phyloP scores from a whole-genome alignment of 441 rosid species.

The Pelargonium myrrhifolium region DNA sequence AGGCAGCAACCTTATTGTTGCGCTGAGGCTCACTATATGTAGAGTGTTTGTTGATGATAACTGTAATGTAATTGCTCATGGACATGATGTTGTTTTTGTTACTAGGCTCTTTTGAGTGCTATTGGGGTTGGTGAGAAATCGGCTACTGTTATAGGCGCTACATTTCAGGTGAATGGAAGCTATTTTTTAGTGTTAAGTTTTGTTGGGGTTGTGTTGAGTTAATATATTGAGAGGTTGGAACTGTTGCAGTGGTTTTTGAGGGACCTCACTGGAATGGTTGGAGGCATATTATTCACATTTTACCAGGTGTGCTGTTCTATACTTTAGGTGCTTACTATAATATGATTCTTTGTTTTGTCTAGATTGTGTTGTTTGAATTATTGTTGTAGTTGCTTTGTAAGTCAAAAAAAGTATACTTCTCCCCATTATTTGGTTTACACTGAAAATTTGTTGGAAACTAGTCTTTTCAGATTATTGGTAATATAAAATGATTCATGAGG shows the following conservation, averaged over 20 bases:
- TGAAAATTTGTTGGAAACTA: background rate
- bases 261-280: slow-evolving; percentile 93
- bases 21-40: background rate
- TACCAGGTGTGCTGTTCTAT: slow-evolving; percentile 50
- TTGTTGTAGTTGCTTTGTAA: background rate
- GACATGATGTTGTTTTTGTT: background rate
- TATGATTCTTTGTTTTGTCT: slow-evolving; percentile 6
- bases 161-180: slow-evolving; percentile 62
- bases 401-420: background rate
- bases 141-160: slow-evolving; percentile 89
- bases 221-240: slow-evolving; percentile 10
- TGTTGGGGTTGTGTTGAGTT: background rate
- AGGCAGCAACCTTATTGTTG: no score
- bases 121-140: slow-evolving; percentile 98
- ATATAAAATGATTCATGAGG: background rate
- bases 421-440: background rate
- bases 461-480: background rate
- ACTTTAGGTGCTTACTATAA: background rate
- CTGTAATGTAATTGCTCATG: background rate
- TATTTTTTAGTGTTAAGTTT: background rate
- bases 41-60: slow-evolving; percentile 7
- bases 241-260: slow-evolving; percentile 84
- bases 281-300: slow-evolving; percentile 84
- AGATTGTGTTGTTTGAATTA: background rate
- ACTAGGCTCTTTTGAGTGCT: slow-evolving; percentile 84